Conservation (phyloP, 108 stramenopile species). For the Ochromonas danica region DNA sequence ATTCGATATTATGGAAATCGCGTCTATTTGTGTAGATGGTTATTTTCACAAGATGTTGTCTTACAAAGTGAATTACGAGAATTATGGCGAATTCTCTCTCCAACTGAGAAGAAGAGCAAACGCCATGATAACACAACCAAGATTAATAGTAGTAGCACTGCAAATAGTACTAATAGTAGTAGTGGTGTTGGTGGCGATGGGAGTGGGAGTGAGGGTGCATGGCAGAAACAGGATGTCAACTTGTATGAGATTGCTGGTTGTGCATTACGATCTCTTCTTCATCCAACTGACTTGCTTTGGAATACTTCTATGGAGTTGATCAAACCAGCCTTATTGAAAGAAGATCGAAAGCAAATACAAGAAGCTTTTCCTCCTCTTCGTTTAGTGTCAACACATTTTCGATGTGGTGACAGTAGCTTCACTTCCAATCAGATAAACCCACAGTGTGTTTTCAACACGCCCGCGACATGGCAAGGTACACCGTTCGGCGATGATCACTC, state of each 20-base stretch:
- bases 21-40: neutral
- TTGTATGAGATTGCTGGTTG: slow-evolving; percentile 24
- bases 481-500: neutral
- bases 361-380: neutral
- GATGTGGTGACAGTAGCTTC: slow-evolving; percentile 20
- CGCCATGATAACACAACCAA: neutral
- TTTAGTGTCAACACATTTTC: neutral
- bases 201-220: no score
- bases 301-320: neutral
- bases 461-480: neutral
- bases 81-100: neutral
- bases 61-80: neutral
- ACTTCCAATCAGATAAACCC: neutral
- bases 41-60: neutral
- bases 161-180: no score
- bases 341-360: neutral
- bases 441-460: neutral
- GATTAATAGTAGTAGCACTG: no score
- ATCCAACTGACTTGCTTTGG: neutral
- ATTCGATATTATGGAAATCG: slow-evolving; percentile 18
- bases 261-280: neutral
- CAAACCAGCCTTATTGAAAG: neutral
- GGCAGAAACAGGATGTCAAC: no score
- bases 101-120: neutral
- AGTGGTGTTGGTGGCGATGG: no score